phyloP scores from a whole-genome alignment of 257 asterid species.

The Solanum clarkiae region DNA sequence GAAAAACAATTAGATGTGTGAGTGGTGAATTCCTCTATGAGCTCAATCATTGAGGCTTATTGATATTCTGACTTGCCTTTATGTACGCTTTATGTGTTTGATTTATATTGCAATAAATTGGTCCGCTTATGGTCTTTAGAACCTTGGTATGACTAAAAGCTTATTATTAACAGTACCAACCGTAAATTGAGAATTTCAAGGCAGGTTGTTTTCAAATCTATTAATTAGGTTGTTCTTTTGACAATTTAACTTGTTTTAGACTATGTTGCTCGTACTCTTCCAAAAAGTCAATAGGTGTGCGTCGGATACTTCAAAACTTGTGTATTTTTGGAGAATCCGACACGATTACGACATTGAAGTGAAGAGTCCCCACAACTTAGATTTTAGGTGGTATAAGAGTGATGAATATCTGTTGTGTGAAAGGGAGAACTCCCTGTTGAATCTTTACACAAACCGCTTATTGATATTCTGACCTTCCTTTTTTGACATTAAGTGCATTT shows the following conservation, averaged over 20 bases:
- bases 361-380: too few species aligned
- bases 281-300: too few species aligned
- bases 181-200: background rate
- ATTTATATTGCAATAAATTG: background rate
- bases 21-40: background rate
- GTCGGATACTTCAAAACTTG: too few species aligned
- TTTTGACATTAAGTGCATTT: background rate
- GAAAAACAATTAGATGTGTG: background rate
- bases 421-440: conserved; percentile 2
- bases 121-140: background rate
- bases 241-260: background rate
- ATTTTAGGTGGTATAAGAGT: background rate
- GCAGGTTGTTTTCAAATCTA: background rate
- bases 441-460: conserved; percentile 14
- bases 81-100: background rate
- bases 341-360: too few species aligned
- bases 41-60: conserved; percentile 11
- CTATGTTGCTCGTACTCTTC: too few species aligned
- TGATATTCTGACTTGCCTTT: conserved; percentile 8
- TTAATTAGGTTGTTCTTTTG: background rate
- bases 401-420: background rate
- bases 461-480: conserved; percentile 23
- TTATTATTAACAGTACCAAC: background rate
- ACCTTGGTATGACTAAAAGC: background rate
- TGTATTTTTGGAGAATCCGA: too few species aligned